Evolutionary conservation across 164 flowering plant species (phyloP), one percentile per base, ranked within the genome.

Genomic region (Protea cynaroides): DNA sequence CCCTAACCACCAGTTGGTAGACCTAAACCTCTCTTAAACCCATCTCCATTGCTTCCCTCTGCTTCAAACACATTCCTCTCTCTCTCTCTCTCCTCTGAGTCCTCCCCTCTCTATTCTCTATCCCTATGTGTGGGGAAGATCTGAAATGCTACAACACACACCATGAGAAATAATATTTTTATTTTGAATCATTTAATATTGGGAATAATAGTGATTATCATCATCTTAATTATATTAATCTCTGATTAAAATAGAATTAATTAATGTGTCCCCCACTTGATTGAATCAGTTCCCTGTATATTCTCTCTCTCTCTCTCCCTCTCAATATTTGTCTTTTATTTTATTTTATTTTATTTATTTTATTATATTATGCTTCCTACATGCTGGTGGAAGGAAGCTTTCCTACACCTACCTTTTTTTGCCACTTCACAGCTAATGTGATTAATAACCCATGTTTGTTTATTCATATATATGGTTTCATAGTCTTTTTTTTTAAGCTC

Each of bases 1-100:
- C 81, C 65, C 77, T 85, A 83, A 83, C 86, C 2, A 85, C 86
- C 89, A 83, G 89, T 83, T 75, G 86, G 89, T 85, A 59, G 84
- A 85, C 85, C 89, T 82, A 79, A 84, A 81, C 71, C 82, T 75
- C 74, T n/a, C 79, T 72, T 78, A 75, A 84, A 81, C 78, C 83
- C 68, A 38, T 59, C 18, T 59, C 63, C 66, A 56, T 58, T 44
- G 29, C 8, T 29, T 38, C 56, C 37, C 65, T 59, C 52, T 22
- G 57, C 64, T 8, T 62, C 69, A 58, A 57, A 29, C 34, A 29
- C 34, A 29, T 29, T 29, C 43, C 65, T 15, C 62, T 38, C 47
- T 38, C 9, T 21, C 64, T 25, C 54, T 17, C 38, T 15, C 9
- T 11, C 29, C 64, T 66, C 40, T n/a, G 15, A 1, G 5, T 65